A percentile compares a stretch with the other conserved stretches of the same genome.
phyloP scores from a whole-genome alignment of 2,329 filamentous ascomycete species.

The Trichothecium roseum region DNA sequence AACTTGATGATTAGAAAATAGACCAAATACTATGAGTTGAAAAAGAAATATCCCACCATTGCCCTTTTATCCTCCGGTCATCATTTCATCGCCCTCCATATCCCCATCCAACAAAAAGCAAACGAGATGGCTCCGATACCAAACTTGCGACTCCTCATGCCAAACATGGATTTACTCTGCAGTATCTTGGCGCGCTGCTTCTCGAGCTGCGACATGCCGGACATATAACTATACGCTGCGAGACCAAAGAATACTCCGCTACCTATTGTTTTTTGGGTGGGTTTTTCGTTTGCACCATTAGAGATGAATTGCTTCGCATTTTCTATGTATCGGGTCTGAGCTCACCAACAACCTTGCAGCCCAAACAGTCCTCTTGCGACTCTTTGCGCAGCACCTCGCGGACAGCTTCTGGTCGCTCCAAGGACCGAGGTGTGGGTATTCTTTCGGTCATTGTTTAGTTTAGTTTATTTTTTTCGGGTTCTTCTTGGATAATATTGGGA shows the following conservation, averaged over 20 bases:
- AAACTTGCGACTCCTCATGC: slow-evolving; percentile 57
- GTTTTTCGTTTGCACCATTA: neutral
- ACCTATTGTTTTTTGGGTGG: slow-evolving; percentile 40
- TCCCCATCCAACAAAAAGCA: slow-evolving; percentile 56
- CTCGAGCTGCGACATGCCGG: slow-evolving; percentile 62
- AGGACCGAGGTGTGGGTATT: slow-evolving; percentile 37
- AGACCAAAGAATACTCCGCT: slow-evolving; percentile 66
- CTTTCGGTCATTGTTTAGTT: slow-evolving; percentile 28
- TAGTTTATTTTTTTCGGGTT: slow-evolving; percentile 14
- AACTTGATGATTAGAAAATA: no score
- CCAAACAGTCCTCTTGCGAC: slow-evolving; percentile 54
- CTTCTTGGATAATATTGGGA: neutral
- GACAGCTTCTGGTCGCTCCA: slow-evolving; percentile 52
- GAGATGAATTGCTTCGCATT: no score
- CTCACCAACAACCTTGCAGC: slow-evolving; percentile 63
- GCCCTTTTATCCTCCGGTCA: no score
- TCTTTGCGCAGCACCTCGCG: slow-evolving; percentile 47
- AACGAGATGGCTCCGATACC: slow-evolving; percentile 61
- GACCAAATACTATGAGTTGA: no score
- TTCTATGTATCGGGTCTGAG: slow-evolving; percentile 3
- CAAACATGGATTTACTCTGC: slow-evolving; percentile 58
- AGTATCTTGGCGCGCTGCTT: slow-evolving; percentile 56
- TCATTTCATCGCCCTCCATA: slow-evolving; percentile 57
- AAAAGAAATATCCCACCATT: no score
- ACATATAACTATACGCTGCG: slow-evolving; percentile 67